phyloP scores from a whole-genome alignment of 2,329 filamentous ascomycete genomes.

The Penicillium hordei region DNA sequence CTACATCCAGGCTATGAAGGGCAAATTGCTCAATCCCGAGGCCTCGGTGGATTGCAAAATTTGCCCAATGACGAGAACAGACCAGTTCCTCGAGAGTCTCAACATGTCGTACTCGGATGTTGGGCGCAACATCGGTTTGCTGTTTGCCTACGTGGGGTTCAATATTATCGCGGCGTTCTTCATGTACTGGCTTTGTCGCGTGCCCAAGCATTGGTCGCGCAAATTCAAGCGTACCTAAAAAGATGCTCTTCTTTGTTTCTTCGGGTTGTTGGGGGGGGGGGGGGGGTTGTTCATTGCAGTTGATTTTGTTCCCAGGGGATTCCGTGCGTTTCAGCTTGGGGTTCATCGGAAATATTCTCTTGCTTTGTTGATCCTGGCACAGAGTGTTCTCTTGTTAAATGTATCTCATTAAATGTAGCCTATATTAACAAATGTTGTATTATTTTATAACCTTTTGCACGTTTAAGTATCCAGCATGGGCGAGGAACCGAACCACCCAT shows the following conservation, averaged over 20 bases:
- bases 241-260: neutral
- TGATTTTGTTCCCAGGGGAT: neutral
- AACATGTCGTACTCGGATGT: constrained; percentile 45
- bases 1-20: constrained; percentile 55
- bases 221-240: constrained; percentile 43
- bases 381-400: neutral
- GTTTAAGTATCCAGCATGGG: neutral
- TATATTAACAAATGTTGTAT: neutral
- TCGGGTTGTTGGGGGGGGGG: no score
- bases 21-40: constrained; percentile 63
- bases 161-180: constrained; percentile 51
- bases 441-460: neutral
- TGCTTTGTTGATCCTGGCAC: neutral
- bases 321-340: neutral
- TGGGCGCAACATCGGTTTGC: constrained; percentile 58
- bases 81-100: constrained; percentile 54
- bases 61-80: constrained; percentile 37
- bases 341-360: neutral
- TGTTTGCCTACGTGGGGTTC: constrained; percentile 55
- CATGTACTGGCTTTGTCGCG: constrained; percentile 56
- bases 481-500: neutral
- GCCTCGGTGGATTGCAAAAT: constrained; percentile 60
- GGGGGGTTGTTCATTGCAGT: neutral
- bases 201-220: constrained; percentile 49
- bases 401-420: neutral